phyloP scores from a whole-genome alignment of 139 green algal genomes.

The Mesotaenium endlicherianum region DNA sequence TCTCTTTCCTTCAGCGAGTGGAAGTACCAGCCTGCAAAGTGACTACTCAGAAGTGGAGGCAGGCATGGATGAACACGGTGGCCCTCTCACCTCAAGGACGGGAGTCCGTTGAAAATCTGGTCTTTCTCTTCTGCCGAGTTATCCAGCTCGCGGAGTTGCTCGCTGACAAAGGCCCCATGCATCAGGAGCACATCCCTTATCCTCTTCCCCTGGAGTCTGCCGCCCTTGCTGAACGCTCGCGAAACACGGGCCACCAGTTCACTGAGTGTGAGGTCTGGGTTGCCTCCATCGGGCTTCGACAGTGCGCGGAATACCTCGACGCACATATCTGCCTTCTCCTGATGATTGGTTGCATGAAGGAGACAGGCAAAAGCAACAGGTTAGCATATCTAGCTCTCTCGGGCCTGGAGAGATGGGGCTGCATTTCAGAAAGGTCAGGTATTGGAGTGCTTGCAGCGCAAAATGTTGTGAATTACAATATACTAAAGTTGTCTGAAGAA shows the following conservation, averaged over 20 bases:
- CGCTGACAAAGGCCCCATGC: conserved; percentile 6
- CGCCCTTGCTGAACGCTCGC: not conserved
- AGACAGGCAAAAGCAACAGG: not conserved
- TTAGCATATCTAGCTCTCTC: not conserved
- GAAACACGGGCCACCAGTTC: conserved; percentile 23
- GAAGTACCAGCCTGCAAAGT: no score
- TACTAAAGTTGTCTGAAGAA: not conserved
- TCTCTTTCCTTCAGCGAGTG: no score
- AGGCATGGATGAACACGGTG: no score
- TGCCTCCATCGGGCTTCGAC: conserved; percentile 31
- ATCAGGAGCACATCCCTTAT: not conserved
- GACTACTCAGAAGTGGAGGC: no score
- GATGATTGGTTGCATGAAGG: no score
- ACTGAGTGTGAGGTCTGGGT: conserved; percentile 18
- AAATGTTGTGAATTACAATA: not conserved
- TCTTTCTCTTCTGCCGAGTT: conserved; percentile 20
- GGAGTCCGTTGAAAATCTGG: conserved; percentile 20
- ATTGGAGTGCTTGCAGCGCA: not conserved
- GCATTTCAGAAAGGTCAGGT: not conserved
- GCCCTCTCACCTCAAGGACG: not conserved
- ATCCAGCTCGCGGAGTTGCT: conserved; percentile 39
- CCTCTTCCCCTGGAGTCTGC: conserved; percentile 5
- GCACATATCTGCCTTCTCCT: conserved; percentile 39
- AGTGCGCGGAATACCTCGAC: conserved; percentile 33
- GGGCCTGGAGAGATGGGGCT: not conserved